Evolutionary conservation across 2,329 filamentous ascomycete genomes (phyloP).

Genomic region (Raffaelea arxii): DNA sequence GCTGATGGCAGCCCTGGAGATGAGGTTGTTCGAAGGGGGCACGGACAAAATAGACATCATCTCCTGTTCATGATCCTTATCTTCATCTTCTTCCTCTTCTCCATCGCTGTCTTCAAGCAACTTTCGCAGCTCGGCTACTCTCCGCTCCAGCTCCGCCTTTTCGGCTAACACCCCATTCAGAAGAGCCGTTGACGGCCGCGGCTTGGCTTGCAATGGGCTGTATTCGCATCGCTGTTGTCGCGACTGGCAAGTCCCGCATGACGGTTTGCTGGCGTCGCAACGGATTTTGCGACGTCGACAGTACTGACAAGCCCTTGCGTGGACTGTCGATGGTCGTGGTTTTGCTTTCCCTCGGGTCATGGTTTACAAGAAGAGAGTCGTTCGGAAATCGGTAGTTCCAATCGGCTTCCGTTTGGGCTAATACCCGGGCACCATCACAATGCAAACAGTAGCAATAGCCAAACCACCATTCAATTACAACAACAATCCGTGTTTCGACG

Average conservation of each 20-base stretch:
- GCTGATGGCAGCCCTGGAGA: slow-evolving; percentile 8
- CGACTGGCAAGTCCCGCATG: slow-evolving; percentile 4
- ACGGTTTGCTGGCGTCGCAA: slow-evolving; percentile 7
- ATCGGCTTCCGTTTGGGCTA: too few species aligned
- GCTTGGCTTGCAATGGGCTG: slow-evolving; percentile 3
- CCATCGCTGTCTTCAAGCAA: not conserved
- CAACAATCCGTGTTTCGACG: too few species aligned
- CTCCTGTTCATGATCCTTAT: not conserved
- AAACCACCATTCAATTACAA: too few species aligned
- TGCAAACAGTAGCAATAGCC: too few species aligned
- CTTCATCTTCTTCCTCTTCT: not conserved
- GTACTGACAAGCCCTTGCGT: slow-evolving; percentile 7
- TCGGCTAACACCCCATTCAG: slow-evolving; percentile 5
- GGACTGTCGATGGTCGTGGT: not conserved
- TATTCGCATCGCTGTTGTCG: slow-evolving; percentile 9
- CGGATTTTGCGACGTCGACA: slow-evolving; percentile 8
- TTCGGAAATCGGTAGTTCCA: too few species aligned
- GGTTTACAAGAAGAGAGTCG: too few species aligned
- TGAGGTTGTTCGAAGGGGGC: slow-evolving; percentile 1
- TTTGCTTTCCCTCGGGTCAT: too few species aligned
- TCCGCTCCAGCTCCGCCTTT: slow-evolving; percentile 5
- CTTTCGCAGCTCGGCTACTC: slow-evolving; percentile 1
- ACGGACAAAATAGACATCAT: not conserved
- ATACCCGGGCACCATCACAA: too few species aligned
- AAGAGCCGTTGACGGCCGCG: slow-evolving; percentile 7